A percentile compares a stretch with the other conserved stretches of the same genome.
These are phyloP conservation scores for Symbiotaphrina buchneri DNA, from an alignment of 495 filamentous ascomycete genomes.

Conservation along the genomic window DNA sequence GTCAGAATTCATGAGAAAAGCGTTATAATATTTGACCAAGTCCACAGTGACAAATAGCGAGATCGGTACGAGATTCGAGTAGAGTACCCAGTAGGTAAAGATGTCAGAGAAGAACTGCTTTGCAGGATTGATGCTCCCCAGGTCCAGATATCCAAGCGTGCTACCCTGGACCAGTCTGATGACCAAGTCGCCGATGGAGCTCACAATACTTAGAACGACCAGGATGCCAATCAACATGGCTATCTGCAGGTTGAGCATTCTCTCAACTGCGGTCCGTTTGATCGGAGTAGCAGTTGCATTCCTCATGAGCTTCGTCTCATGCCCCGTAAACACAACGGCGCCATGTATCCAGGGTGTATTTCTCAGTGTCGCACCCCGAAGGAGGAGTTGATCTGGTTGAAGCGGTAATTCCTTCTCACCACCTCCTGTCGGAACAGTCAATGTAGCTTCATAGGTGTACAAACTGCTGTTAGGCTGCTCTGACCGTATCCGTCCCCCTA, in stretches of 20 bases:
- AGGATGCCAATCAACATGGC: slow-evolving; percentile 74
- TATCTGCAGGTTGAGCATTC: slow-evolving; percentile 81
- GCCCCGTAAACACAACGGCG: slow-evolving; percentile 91
- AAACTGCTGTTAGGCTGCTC: slow-evolving; percentile 98
- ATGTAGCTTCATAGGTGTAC: slow-evolving; percentile 93
- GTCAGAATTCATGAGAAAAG: slow-evolving; percentile 91
- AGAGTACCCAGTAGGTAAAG: slow-evolving; percentile 97
- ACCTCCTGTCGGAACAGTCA: slow-evolving; percentile 81
- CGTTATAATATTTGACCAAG: slow-evolving; percentile 93
- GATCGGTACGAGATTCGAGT: slow-evolving; percentile 90
- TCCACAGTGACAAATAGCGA: slow-evolving; percentile 96
- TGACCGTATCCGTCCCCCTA: slow-evolving; percentile 71
- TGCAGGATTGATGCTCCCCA: slow-evolving; percentile 33
- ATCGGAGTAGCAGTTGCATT: slow-evolving; percentile 96
- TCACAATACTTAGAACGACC: slow-evolving; percentile 62
- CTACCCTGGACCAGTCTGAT: slow-evolving; percentile 33
- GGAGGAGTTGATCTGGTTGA: slow-evolving; percentile 61
- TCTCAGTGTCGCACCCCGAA: slow-evolving; percentile 81
- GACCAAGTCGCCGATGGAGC: slow-evolving; percentile 77
- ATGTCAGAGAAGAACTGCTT: slow-evolving; percentile 85
- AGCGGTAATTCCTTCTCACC: slow-evolving; percentile 87
- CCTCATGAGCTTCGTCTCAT: slow-evolving; percentile 97
- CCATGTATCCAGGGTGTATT: slow-evolving; percentile 98
- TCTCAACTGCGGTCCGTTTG: slow-evolving; percentile 88
- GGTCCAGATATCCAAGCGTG: slow-evolving; percentile 48